These are phyloP conservation scores for Aureococcus anophagefferens DNA, from an alignment of 108 stramenopile genomes.

Conservation along the genomic window DNA sequence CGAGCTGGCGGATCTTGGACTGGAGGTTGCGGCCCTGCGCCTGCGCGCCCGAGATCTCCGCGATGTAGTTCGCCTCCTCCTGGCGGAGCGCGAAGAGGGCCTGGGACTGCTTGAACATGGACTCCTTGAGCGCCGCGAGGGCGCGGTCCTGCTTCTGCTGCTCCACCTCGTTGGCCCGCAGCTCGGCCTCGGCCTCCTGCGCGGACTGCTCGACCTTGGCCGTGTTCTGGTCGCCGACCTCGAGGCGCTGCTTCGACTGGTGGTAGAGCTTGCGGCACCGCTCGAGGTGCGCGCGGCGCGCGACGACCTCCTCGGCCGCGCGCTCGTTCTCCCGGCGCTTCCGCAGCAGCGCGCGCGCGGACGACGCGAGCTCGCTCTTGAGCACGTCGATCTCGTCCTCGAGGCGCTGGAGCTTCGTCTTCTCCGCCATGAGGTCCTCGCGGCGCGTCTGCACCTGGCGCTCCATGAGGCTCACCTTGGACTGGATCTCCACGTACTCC, in stretches of 20 bases:
- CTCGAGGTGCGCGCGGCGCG: constrained; percentile 19
- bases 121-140: constrained; percentile 41
- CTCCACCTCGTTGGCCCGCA: constrained; percentile 34
- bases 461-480: background rate
- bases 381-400: constrained; percentile 57
- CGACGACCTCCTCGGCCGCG: constrained; percentile 29
- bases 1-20: constrained; percentile 48
- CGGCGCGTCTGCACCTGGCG: background rate
- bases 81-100: constrained; percentile 42
- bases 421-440: constrained; percentile 28
- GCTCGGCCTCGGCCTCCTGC: constrained; percentile 40
- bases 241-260: background rate
- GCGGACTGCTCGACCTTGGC: background rate
- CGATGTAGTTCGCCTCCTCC: constrained; percentile 53
- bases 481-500: constrained; percentile 14
- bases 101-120: constrained; percentile 52
- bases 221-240: background rate
- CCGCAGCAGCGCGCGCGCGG: constrained; percentile 33
- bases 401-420: constrained; percentile 29
- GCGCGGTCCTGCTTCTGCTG: background rate
- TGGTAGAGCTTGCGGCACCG: constrained; percentile 24
- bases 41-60: constrained; percentile 54
- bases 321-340: constrained; percentile 33
- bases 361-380: constrained; percentile 49
- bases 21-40: constrained; percentile 44